Base-by-base conservation (phyloP, 495 filamentous ascomycete genomes). In the Lasiosphaeria hispida region DNA sequence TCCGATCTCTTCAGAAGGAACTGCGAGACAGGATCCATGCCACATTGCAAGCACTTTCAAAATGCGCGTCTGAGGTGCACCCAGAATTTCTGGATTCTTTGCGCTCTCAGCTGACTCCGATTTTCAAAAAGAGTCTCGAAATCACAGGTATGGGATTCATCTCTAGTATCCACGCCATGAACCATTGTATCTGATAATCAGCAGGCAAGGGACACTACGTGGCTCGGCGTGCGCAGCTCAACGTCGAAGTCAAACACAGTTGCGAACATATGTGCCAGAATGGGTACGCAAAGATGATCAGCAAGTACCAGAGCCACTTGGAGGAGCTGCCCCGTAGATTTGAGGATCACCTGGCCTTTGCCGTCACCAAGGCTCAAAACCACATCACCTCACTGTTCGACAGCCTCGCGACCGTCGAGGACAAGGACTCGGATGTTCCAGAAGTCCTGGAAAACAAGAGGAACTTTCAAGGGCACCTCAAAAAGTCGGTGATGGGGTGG, bases 361-460 rank as follows among this genome's bases (percentile, higher is more conserved):
- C 53, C 11, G 36, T 58, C 13, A 5, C 8, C 10, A 10, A 17
- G 10, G 49, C 47, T 18, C 37, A 33, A 17, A 48, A 6, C 0
- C 48, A 64, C 1, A 48, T 64, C 13, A 33, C 34, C 17, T 17
- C 60, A 7, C 35, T 64, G 15, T 58, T 64, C 41, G 51, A 57
- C 33, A 60, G 60, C 38, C 17, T 64, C 23, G 41, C 57, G 30
- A 33, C 45, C 19, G 39, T 40, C 14, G 34, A 48, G 5, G 34
- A n/a, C 6, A 34, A 41, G n/a, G 58, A 58, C 38, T 15, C 2
- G 23, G 2, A 30, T 30, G 5, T 30, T 5, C 23, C 5, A 48
- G 11, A 53, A 50, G 9, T 43, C 45, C n/a, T 59, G 23, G 53
- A 34, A 34, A 40, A 34, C 23, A 60, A 64, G 54, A 42, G 14